Evolutionary conservation across 1,139 yeast genomes (phyloP), one percentile per base, ranked within the genome.

Genomic region (Fermentozyma sake): DNA sequence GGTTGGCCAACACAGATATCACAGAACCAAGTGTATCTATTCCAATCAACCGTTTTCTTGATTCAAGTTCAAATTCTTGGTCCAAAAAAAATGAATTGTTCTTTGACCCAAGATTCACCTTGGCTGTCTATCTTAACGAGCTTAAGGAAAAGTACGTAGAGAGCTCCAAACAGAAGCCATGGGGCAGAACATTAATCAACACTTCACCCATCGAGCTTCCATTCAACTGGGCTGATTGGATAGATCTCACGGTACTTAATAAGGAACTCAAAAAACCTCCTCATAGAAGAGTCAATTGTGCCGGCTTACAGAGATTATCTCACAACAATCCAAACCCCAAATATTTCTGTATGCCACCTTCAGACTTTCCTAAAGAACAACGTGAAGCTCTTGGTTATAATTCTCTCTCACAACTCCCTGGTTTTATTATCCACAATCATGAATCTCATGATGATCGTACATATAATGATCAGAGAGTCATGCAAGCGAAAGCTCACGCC

Each of bases 181-280:
- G n/a, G n/a, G n/a, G n/a, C n/a, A n/a, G n/a, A n/a, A n/a, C n/a
- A n/a, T n/a, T n/a, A n/a, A n/a, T n/a, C n/a, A n/a, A n/a, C n/a
- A n/a, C n/a, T n/a, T n/a, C n/a, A n/a, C 38, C 42, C 8, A 41
- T 61, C 1, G 37, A 37, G 23, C 48, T 56, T 16, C 80, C 81
- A 1, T 74, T 73, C 38, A 68, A 72, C 26, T 73, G 79, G 80
- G 62, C 61, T 20, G 80, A 74, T 39, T 74, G 79, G 78, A 59
- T 61, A 1, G 76, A 73, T 40, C 39, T 69, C 31, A 52, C 68
- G 4, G 30, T 48, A 2, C 49, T 77, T 23, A 67, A 76, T 37
- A 51, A 52, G 27, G 67, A 61, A 40, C 48, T 75, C 12, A 39
- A 21, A 4, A 29, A 29, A 18, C 39, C 37, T 3, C n/a, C 27